These are phyloP conservation scores for Alternaria novae-zelandiae DNA, from an alignment of 2,329 filamentous ascomycete species.

Conservation along the genomic window DNA sequence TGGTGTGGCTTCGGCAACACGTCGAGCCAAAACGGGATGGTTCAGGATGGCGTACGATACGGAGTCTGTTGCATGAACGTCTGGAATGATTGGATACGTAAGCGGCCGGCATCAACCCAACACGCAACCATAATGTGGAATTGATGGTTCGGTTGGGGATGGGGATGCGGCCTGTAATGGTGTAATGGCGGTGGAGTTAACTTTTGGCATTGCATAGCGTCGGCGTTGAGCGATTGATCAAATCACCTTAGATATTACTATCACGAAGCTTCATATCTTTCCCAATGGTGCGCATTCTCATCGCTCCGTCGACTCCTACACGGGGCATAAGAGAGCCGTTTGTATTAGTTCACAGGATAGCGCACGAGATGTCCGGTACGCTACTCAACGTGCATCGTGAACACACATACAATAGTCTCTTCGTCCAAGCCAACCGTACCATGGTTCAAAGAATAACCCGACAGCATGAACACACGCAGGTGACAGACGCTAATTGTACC, in stretches of 20 bases:
- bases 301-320: not conserved
- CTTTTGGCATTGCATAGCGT: conserved; percentile 38
- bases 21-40: conserved; percentile 24
- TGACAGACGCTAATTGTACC: not conserved
- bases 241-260: conserved; percentile 4
- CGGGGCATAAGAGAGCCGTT: not conserved
- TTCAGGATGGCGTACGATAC: conserved; percentile 23
- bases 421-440: not conserved
- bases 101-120: conserved; percentile 21
- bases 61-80: conserved; percentile 42
- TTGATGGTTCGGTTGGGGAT: conserved; percentile 9
- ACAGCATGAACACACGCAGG: not conserved
- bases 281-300: not conserved
- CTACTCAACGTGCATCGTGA: conserved; percentile 1
- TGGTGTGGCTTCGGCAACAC: conserved; percentile 27
- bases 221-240: conserved; percentile 29
- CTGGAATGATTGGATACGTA: conserved; percentile 29
- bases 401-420: not conserved
- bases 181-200: conserved; percentile 7
- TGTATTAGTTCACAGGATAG: not conserved
- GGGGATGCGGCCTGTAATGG: conserved; percentile 5
- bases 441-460: not conserved
- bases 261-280: not conserved
- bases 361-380: not conserved
- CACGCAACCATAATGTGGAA: conserved; percentile 4